Conservation (phyloP, 129 eudicot species). For the Flaveria brownii region DNA sequence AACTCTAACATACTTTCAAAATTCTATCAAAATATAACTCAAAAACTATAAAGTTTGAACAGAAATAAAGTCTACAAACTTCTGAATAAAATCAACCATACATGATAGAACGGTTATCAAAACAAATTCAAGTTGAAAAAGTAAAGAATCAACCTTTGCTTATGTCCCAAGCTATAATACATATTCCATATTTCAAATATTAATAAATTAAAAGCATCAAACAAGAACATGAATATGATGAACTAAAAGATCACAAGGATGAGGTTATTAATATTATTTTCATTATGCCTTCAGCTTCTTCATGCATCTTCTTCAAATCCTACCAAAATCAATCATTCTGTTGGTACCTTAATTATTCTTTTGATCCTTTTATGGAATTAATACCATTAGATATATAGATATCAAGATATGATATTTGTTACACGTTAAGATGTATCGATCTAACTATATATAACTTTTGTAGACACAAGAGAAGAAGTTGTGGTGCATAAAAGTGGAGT, state of each 20-base stretch:
- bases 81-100: neutral
- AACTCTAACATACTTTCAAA: too few species aligned
- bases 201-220: neutral
- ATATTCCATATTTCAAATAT: neutral
- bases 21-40: neutral
- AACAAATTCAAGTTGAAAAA: constrained; percentile 7
- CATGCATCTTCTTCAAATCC: constrained; percentile 21
- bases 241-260: constrained; percentile 14
- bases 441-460: neutral
- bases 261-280: neutral
- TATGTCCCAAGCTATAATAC: constrained; percentile 19
- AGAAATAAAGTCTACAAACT: too few species aligned
- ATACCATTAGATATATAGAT: neutral
- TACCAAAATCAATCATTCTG: constrained; percentile 8
- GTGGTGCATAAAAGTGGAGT: constrained; percentile 5
- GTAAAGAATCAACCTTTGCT: constrained; percentile 24
- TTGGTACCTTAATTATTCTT: neutral
- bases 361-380: neutral
- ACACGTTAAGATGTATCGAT: neutral
- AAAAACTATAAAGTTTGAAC: too few species aligned
- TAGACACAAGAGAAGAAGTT: neutral
- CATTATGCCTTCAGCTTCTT: constrained; percentile 28
- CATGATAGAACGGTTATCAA: neutral
- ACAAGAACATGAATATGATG: constrained; percentile 6
- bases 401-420: neutral